Evolutionary conservation across 139 green algal species (phyloP), one percentile per base, ranked within the genome.

Genomic region (Micromonas pusilla): DNA sequence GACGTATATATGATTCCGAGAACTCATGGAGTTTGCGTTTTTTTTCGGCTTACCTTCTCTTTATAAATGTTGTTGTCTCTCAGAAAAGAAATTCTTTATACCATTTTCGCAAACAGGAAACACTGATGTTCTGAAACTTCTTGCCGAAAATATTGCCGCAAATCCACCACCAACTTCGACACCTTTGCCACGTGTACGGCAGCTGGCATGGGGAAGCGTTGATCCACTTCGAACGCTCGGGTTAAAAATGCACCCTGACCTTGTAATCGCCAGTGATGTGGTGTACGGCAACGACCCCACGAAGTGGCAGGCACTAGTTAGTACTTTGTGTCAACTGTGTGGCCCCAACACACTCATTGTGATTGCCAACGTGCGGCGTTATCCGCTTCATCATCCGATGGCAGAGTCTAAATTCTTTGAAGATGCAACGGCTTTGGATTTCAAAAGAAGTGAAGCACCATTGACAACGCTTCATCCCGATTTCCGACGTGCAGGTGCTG

Each of bases 321-420:
- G 71, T 1, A 77, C 64, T 1, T 60, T 81, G 30, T 31, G 31
- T 16, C 3, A 70, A 19, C 60, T 81, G 31, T 21, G 30, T 28
- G 77, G 66, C 13, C 37, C 26, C 21, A 32, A 54, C 30, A 81
- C 77, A 16, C 70, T 81, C 23, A 36, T 81, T n/a, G 19, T 81
- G 16, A 66, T 81, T 28, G 77, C 45, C 16, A 81, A 81, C 66
- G 72, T 81, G 53, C 77, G 70, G 66, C 66, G 77, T 16, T 81
- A 81, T 32, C 77, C 77, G 32, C 1, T 76, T n/a, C 66, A 76
- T 64, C 77, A 81, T 52, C 77, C 77, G 30, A 38, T 81, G 26
- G 72, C 66, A 3, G 77, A 81, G 52, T 66, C 52, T 16, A 60
- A 23, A 33, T 81, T 81, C 32, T 70, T 77, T 36, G 60, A 30